Percentiles rank a stretch among this genome's conserved stretches.
These are phyloP conservation scores for Ceratorhiza oryzae-sativae DNA, from an alignment of 1,284 basidiomycete species.

Conservation along the genomic window DNA sequence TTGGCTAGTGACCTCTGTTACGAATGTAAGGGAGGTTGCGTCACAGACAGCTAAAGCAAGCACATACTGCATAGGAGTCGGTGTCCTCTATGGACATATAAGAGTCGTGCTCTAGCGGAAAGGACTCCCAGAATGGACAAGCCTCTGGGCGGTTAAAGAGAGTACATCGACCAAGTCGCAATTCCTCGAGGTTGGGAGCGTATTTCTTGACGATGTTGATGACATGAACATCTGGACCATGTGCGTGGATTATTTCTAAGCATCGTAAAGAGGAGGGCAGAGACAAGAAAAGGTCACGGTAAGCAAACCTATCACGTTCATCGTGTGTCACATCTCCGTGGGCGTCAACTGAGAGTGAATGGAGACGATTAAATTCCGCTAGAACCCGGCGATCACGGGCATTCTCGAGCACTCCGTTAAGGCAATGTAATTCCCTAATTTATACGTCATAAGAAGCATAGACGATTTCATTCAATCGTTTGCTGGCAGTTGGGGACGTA, in stretches of 20 bases:
- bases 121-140: conserved; percentile 24
- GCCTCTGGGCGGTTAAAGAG: not conserved
- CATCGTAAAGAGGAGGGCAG: conserved; percentile 21
- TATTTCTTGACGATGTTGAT: conserved; percentile 13
- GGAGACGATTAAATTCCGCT: not conserved
- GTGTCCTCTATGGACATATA: conserved; percentile 34
- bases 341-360: conserved; percentile 22
- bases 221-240: conserved; percentile 26
- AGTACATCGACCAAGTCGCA: conserved; percentile 23
- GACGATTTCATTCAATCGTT: not conserved
- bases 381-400: not conserved
- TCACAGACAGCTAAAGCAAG: not conserved
- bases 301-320: conserved; percentile 5
- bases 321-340: conserved; percentile 12
- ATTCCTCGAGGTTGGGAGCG: conserved; percentile 11
- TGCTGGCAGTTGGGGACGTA: not conserved
- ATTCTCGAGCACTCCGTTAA: not conserved
- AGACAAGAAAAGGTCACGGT: conserved; percentile 22
- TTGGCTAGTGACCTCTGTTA: conserved; percentile 8
- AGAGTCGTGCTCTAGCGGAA: conserved; percentile 36
- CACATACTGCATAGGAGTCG: conserved; percentile 23
- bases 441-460: not conserved
- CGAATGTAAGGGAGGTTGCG: not conserved
- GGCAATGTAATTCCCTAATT: conserved; percentile 10
- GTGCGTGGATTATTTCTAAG: conserved; percentile 10